Evolutionary conservation across 495 filamentous ascomycete species (phyloP), one percentile per base, ranked within the genome.

Genomic region (Hypoxylon lenormandii): DNA sequence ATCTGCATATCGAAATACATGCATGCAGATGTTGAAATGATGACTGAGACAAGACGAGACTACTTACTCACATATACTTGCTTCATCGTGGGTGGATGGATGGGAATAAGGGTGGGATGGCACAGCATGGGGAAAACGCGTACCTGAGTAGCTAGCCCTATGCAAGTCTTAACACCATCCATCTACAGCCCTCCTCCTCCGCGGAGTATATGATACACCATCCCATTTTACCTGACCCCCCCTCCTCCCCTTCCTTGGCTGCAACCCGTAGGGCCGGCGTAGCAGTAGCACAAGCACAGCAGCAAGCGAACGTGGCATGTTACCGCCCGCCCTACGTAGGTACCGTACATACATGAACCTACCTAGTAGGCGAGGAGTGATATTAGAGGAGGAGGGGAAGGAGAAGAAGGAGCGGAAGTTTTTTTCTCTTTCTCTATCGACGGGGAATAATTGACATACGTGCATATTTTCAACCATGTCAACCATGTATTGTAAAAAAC

Each of bases 381-480:
- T n/a, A 33, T 33, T 2, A 5, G 23, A 26, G 23, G 23, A 26
- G 30, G 30, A 33, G 1, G 30, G 3, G 30, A 3, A 7, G 26
- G 26, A 28, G 26, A 7, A 7, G 7, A 28, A 28, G 26, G 26
- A 28, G 26, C 26, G 30, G 10, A 33, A 33, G 30, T 7, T 16
- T 42, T 42, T 16, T 42, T 42, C 7, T 42, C 1, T n/a, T 38
- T 38, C 6, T 42, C 16, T 42, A n/a, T 19, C 22, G 51, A 26
- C 26, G 62, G 62, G 43, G 37, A 65, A 57, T 56, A 64, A 58
- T 37, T 64, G 43, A 55, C 60, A 33, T 49, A 51, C 60, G 10
- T 33, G 30, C 30, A 33, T 33, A 33, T 33, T 33, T 11, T 11
- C 1, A 8, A 7, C 26, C 30, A 33, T 33, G 30, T 7, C 30